Evolutionary conservation across 345 rosid species (phyloP).

Genomic region (Eucalyptus victrix): DNA sequence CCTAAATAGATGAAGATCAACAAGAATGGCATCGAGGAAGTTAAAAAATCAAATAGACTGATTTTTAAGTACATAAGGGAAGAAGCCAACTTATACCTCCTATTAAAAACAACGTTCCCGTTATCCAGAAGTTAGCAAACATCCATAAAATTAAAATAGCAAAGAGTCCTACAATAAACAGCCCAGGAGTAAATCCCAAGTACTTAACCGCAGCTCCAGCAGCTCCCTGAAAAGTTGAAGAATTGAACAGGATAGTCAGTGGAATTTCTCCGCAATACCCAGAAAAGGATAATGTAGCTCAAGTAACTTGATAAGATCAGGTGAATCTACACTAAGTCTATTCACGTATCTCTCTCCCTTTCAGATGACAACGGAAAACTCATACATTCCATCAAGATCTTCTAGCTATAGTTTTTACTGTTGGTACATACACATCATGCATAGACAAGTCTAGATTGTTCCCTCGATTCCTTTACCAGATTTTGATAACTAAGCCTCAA

Average conservation of each 20-base stretch:
- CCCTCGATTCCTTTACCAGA: not conserved
- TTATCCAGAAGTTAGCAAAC: slow-evolving; percentile 98
- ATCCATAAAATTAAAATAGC: slow-evolving; percentile 88
- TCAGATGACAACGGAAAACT: not conserved
- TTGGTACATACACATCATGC: not conserved
- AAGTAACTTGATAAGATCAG: not conserved
- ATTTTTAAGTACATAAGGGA: not conserved
- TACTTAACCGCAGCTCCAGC: slow-evolving; percentile 78
- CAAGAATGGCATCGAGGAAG: not conserved
- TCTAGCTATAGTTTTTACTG: not conserved
- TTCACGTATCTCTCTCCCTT: not conserved
- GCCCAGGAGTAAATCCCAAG: slow-evolving; percentile 94
- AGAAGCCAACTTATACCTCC: slow-evolving; percentile 52
- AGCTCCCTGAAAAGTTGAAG: slow-evolving; percentile 52
- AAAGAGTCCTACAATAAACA: slow-evolving; percentile 80
- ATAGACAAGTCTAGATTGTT: not conserved
- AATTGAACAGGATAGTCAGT: not conserved
- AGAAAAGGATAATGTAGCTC: not conserved
- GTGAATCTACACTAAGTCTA: not conserved
- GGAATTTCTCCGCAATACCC: not conserved
- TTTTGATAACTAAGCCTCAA: not conserved
- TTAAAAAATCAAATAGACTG: not conserved
- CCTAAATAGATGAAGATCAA: not conserved
- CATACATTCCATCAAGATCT: not conserved
- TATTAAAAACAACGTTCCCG: slow-evolving; percentile 79